Evolutionary conservation across 2,329 filamentous ascomycete genomes (phyloP).

Genomic region (Alternaria infectoria): DNA sequence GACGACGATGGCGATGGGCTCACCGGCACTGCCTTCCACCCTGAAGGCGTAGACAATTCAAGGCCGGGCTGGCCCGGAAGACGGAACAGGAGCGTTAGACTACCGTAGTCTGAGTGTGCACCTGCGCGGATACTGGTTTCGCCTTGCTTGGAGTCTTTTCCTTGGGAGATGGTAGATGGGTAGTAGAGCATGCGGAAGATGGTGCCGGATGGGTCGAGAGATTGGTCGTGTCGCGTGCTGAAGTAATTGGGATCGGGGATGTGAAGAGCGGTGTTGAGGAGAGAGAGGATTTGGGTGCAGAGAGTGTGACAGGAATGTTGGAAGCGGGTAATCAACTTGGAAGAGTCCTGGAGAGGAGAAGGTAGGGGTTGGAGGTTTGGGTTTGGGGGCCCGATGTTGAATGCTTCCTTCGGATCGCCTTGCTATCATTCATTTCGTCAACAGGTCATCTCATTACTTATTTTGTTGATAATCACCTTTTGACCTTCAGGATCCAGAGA

Average conservation of each 20-base stretch:
- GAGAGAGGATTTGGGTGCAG: slow-evolving; percentile 73
- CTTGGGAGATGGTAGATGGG: slow-evolving; percentile 39
- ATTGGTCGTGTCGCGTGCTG: slow-evolving; percentile 64
- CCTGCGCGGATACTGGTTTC: slow-evolving; percentile 78
- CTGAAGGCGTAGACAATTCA: slow-evolving; percentile 72
- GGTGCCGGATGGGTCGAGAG: slow-evolving; percentile 58
- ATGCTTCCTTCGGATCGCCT: slow-evolving; percentile 80
- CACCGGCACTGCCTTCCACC: slow-evolving; percentile 55
- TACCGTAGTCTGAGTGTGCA: slow-evolving; percentile 87
- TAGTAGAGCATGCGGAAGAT: slow-evolving; percentile 63
- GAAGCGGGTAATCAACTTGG: slow-evolving; percentile 70
- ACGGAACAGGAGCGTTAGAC: slow-evolving; percentile 78
- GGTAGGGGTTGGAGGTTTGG: slow-evolving; percentile 75
- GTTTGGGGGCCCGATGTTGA: slow-evolving; percentile 86
- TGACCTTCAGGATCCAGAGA: slow-evolving; percentile 85
- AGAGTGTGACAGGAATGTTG: slow-evolving; percentile 73
- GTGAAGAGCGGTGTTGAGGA: slow-evolving; percentile 79
- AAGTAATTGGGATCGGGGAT: slow-evolving; percentile 63
- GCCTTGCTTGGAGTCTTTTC: slow-evolving; percentile 8
- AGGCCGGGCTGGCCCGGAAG: slow-evolving; percentile 83
- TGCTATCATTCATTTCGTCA: slow-evolving; percentile 55
- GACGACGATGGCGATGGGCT: slow-evolving; percentile 65
- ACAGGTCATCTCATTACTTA: accelerated
- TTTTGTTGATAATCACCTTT: slow-evolving; percentile 47
- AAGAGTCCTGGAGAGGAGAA: slow-evolving; percentile 63